Percentiles rank a stretch among this genome's conserved stretches.
Conservation (phyloP, 2,329 filamentous ascomycete species). For the Trichoderma oligosporum region DNA sequence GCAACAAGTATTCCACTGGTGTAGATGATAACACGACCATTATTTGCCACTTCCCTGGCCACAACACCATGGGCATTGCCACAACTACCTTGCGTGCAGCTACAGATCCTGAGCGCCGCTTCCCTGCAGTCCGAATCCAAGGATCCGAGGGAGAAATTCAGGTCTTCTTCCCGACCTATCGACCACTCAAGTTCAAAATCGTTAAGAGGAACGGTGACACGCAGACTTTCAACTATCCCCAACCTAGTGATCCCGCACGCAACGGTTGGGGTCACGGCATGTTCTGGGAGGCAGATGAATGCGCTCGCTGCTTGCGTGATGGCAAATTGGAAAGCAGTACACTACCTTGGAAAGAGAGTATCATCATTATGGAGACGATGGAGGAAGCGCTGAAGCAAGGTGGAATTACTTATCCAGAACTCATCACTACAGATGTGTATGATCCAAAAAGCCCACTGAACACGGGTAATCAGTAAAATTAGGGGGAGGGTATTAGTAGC, state of each 20-base stretch:
- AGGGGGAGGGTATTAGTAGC: not conserved
- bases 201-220: conserved; percentile 51
- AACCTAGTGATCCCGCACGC: conserved; percentile 48
- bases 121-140: conserved; percentile 73
- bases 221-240: conserved; percentile 51
- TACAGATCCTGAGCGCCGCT: conserved; percentile 58
- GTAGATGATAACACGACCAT: conserved; percentile 77
- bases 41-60: conserved; percentile 68
- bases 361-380: conserved; percentile 78
- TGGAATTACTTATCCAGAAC: conserved; percentile 50
- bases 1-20: conserved; percentile 70
- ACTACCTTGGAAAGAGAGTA: conserved; percentile 70
- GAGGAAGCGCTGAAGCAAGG: conserved; percentile 53
- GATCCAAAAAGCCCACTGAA: conserved; percentile 60
- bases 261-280: conserved; percentile 67
- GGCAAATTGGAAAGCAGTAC: conserved; percentile 70
- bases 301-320: conserved; percentile 69
- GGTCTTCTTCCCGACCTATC: conserved; percentile 67
- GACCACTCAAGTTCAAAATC: conserved; percentile 62
- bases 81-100: conserved; percentile 61
- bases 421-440: conserved; percentile 55
- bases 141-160: conserved; percentile 80
- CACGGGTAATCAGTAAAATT: conserved; percentile 42
- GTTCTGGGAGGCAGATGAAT: conserved; percentile 86
- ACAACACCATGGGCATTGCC: conserved; percentile 68